These are phyloP conservation scores for Jackrogersella multiformis DNA, from an alignment of 495 filamentous ascomycete species.

Conservation along the genomic window DNA sequence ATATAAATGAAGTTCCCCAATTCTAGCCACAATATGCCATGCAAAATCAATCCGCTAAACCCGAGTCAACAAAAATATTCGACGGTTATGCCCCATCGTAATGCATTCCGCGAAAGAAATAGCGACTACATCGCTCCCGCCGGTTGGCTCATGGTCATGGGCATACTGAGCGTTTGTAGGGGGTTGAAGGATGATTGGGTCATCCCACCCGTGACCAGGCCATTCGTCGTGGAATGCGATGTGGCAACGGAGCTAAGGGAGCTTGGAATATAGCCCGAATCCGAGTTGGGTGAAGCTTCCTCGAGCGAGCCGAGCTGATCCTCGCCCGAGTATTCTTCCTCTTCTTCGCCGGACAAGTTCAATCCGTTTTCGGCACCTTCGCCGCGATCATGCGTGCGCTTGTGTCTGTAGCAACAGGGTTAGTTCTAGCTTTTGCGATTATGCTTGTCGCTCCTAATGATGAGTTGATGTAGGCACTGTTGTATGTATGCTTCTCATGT, in stretches of 20 bases:
- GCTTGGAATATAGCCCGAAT: slow-evolving; percentile 60
- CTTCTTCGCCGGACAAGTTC: slow-evolving; percentile 74
- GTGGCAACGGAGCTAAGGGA: slow-evolving; percentile 54
- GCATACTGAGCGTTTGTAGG: slow-evolving; percentile 63
- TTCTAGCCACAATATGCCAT: slow-evolving; percentile 31
- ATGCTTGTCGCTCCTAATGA: slow-evolving; percentile 42
- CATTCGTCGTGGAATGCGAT: slow-evolving; percentile 44
- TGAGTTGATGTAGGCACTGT: slow-evolving; percentile 47
- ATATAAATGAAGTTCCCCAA: slow-evolving; percentile 35
- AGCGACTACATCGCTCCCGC: slow-evolving; percentile 40
- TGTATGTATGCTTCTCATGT: slow-evolving; percentile 39
- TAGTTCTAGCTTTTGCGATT: slow-evolving; percentile 39
- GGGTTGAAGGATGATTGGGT: slow-evolving; percentile 55
- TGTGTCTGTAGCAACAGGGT: slow-evolving; percentile 71
- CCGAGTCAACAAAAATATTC: slow-evolving; percentile 15
- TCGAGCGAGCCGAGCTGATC: slow-evolving; percentile 79
- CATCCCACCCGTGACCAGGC: slow-evolving; percentile 44
- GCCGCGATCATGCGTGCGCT: slow-evolving; percentile 88
- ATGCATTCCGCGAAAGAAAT: slow-evolving; percentile 19
- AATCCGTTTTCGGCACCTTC: slow-evolving; percentile 75
- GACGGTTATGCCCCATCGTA: slow-evolving; percentile 19
- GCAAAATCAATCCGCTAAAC: slow-evolving; percentile 35
- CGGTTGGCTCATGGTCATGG: slow-evolving; percentile 63
- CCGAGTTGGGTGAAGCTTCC: slow-evolving; percentile 75
- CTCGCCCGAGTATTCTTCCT: slow-evolving; percentile 72